Evolutionary conservation across 1,284 basidiomycete species (phyloP).

Genomic region (Kwoniella shivajii): DNA sequence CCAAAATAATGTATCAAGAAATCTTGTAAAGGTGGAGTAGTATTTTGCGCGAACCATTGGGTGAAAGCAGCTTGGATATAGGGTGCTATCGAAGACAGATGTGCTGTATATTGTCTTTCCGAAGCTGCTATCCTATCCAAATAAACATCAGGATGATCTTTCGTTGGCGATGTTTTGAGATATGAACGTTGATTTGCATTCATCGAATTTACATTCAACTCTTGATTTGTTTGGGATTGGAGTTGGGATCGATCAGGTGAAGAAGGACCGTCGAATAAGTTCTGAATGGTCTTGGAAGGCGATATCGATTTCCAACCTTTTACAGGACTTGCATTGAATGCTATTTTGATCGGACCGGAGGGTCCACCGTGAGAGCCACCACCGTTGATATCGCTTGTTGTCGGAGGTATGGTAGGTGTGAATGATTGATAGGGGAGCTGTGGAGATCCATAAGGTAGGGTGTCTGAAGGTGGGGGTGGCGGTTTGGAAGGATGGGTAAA

Average conservation of each 20-base stretch:
- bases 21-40: constrained; percentile 26
- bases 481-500: constrained; percentile 1
- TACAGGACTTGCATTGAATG: constrained; percentile 16
- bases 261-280: constrained; percentile 17
- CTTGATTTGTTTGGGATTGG: background rate
- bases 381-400: too few species aligned
- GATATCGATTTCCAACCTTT: constrained; percentile 14
- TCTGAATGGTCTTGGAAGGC: constrained; percentile 17
- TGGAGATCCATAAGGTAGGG: background rate
- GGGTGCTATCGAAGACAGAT: constrained; percentile 32
- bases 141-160: constrained; percentile 12
- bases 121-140: constrained; percentile 28
- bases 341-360: constrained; percentile 15
- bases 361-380: background rate
- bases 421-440: background rate
- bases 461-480: background rate
- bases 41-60: constrained; percentile 37
- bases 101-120: constrained; percentile 26
- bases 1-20: constrained; percentile 48
- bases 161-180: too few species aligned
- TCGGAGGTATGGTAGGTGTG: too few species aligned
- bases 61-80: constrained; percentile 45
- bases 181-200: background rate
- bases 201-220: too few species aligned
- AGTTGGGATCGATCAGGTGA: background rate